Conservation (phyloP, 192 early-diverging fungal genomes). For the Rhizophagus prolifer region DNA sequence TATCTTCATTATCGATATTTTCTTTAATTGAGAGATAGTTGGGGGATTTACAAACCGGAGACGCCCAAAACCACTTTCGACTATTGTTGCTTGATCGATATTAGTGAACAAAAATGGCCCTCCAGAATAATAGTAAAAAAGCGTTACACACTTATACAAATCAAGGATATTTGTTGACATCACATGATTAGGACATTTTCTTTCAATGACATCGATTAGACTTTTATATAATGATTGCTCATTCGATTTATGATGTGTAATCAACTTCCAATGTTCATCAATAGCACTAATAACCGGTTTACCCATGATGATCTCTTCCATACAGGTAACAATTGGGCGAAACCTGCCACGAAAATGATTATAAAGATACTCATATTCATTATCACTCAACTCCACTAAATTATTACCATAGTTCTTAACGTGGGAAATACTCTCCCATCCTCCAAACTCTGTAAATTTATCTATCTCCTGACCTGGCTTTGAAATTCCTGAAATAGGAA, state of each 20-base stretch:
- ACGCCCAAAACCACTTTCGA: too few species aligned
- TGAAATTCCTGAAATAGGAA: too few species aligned
- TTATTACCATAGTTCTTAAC: not conserved
- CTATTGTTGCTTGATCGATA: too few species aligned
- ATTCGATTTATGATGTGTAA: not conserved
- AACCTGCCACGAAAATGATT: not conserved
- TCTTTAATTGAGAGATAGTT: too few species aligned
- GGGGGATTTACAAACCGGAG: too few species aligned
- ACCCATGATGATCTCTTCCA: slow-evolving; percentile 3
- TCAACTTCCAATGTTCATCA: not conserved
- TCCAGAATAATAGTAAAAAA: too few species aligned
- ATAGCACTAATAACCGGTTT: not conserved
- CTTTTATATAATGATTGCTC: not conserved
- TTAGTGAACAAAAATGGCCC: too few species aligned
- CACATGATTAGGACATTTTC: too few species aligned
- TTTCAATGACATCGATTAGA: not conserved
- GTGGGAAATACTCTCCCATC: not conserved
- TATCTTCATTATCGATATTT: too few species aligned
- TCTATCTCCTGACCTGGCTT: not conserved
- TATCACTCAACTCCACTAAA: not conserved
- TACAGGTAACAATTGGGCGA: slow-evolving; percentile 4
- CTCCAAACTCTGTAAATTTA: not conserved
- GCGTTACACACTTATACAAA: too few species aligned
- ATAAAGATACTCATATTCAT: not conserved
- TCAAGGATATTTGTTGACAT: too few species aligned